These are phyloP conservation scores for Fusarium sp. DNA, from an alignment of 2,329 filamentous ascomycete genomes.

Conservation along the genomic window DNA sequence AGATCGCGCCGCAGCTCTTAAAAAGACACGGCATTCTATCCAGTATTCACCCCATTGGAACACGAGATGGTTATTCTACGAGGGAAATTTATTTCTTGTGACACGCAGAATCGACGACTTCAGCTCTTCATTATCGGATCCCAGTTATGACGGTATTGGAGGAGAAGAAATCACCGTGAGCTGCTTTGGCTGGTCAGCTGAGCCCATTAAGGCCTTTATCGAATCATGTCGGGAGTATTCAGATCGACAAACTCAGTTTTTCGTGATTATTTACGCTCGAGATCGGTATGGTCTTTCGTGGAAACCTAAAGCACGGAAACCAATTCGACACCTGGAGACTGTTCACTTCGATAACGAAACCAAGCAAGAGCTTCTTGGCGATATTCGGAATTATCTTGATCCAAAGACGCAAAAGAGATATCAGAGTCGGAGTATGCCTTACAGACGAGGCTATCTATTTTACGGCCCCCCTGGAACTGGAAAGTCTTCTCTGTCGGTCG, in stretches of 20 bases:
- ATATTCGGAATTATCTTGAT: constrained; percentile 65
- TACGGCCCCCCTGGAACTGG: constrained; percentile 72
- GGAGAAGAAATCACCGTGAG: constrained; percentile 61
- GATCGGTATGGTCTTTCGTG: constrained; percentile 60
- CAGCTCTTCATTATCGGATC: constrained; percentile 52
- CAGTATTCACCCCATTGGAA: constrained; percentile 61
- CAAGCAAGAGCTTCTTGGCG: constrained; percentile 61
- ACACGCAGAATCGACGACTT: constrained; percentile 56
- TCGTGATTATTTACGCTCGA: constrained; percentile 61
- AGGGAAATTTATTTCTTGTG: constrained; percentile 58
- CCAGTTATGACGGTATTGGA: constrained; percentile 59
- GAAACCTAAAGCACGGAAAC: constrained; percentile 61
- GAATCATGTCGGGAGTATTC: constrained; percentile 61
- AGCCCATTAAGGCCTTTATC: constrained; percentile 60
- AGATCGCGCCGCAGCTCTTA: constrained; percentile 55
- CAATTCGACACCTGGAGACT: constrained; percentile 62
- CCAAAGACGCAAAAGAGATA: constrained; percentile 67
- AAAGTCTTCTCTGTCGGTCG: constrained; percentile 67
- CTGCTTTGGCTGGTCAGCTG: constrained; percentile 63
- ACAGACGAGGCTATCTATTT: constrained; percentile 68
- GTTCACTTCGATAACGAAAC: constrained; percentile 61
- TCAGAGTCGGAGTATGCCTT: constrained; percentile 62
- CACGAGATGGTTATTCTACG: constrained; percentile 62
- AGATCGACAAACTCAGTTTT: constrained; percentile 61
- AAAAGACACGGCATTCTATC: constrained; percentile 55